phyloP scores from a whole-genome alignment of 352 stramenopile species.

The Blastocystis sp. region DNA sequence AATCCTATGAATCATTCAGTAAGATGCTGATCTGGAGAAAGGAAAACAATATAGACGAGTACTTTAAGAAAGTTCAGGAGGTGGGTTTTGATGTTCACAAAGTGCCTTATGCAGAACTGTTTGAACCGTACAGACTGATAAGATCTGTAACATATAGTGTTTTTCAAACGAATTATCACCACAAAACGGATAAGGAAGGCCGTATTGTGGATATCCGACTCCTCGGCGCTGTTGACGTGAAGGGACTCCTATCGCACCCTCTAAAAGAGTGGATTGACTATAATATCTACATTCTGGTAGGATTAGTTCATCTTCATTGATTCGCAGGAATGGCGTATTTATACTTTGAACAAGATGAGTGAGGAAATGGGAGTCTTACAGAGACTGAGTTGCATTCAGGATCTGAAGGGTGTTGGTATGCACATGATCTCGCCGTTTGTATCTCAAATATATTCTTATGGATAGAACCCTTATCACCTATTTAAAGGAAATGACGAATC shows the following conservation, averaged over 20 bases:
- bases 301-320: background rate
- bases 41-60: constrained; percentile 52
- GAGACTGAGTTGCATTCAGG: constrained; percentile 37
- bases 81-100: constrained; percentile 51
- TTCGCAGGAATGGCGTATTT: constrained; percentile 54
- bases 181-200: constrained; percentile 43
- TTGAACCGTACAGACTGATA: constrained; percentile 7
- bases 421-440: constrained; percentile 34
- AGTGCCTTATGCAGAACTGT: constrained; percentile 55
- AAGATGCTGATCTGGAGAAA: constrained; percentile 62
- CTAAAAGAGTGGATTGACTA: constrained; percentile 50
- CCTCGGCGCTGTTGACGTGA: constrained; percentile 31
- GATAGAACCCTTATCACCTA: constrained; percentile 38
- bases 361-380: constrained; percentile 13
- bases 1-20: constrained; percentile 4
- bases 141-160: background rate
- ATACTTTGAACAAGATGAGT: constrained; percentile 53
- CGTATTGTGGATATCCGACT: constrained; percentile 51
- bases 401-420: constrained; percentile 53
- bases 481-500: constrained; percentile 50
- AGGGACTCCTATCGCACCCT: constrained; percentile 25
- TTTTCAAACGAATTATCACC: constrained; percentile 49
- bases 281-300: constrained; percentile 56
- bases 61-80: constrained; percentile 59
- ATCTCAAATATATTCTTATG: background rate